These are phyloP conservation scores for Tuber melanosporum DNA, from an alignment of 495 filamentous ascomycete genomes.

Conservation along the genomic window DNA sequence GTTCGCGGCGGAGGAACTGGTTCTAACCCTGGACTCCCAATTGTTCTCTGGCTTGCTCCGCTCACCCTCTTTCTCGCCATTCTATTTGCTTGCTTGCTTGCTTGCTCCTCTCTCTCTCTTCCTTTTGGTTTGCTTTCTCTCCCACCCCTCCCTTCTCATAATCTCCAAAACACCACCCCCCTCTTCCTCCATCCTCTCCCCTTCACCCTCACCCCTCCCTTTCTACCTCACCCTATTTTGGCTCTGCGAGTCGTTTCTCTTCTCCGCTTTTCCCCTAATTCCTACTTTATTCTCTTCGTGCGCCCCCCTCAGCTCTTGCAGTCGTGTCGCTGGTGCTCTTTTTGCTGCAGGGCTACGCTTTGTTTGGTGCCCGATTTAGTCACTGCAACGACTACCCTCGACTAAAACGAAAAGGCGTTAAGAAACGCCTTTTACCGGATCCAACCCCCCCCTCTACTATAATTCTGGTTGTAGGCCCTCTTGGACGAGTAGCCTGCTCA, in stretches of 20 bases:
- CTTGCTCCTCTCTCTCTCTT: not conserved
- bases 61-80: not conserved
- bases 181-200: slow-evolving; percentile 22
- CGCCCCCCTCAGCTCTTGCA: slow-evolving; percentile 17
- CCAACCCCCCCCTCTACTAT: not conserved
- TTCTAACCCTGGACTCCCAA: not conserved
- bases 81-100: not conserved
- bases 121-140: not conserved
- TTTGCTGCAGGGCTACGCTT: slow-evolving; percentile 32
- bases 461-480: not conserved
- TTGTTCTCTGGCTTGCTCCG: not conserved
- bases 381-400: slow-evolving; percentile 14
- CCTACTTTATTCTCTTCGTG: slow-evolving; percentile 37
- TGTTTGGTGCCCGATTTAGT: slow-evolving; percentile 34
- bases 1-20: slow-evolving; percentile 1
- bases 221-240: slow-evolving; percentile 27
- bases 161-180: not conserved
- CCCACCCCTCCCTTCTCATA: not conserved
- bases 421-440: not conserved
- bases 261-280: slow-evolving; percentile 34
- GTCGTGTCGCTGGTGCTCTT: slow-evolving; percentile 29
- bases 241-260: slow-evolving; percentile 38
- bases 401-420: slow-evolving; percentile 21
- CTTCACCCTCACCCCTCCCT: slow-evolving; percentile 23
- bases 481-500: slow-evolving; percentile 26